Conservation (phyloP, 1,139 yeast genomes). For the Blastobotrys aristatus region DNA sequence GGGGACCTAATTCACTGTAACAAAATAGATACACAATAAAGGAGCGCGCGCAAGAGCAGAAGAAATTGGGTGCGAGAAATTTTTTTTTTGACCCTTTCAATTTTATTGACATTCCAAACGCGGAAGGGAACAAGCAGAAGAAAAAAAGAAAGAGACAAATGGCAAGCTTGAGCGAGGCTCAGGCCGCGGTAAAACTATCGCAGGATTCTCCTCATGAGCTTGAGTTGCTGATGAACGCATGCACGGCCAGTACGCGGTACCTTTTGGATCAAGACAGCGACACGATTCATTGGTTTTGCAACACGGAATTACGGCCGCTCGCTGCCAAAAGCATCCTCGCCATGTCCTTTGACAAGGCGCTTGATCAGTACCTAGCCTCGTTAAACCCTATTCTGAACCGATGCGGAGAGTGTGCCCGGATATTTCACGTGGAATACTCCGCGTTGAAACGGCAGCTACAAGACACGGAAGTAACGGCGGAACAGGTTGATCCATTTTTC, state of each 20-base stretch:
- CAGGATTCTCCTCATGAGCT: slow-evolving; percentile 8
- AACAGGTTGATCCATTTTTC: slow-evolving; percentile 8
- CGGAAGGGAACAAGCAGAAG: no score
- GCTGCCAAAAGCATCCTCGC: slow-evolving; percentile 8
- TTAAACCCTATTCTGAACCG: slow-evolving; percentile 6
- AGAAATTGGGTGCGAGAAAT: no score
- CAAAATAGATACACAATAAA: no score
- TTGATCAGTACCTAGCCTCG: slow-evolving; percentile 3
- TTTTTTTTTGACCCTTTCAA: no score
- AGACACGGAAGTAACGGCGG: background rate
- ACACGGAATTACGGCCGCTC: slow-evolving; percentile 2
- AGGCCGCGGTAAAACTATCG: slow-evolving; percentile 6
- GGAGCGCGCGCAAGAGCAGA: no score
- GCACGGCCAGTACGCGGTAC: slow-evolving; percentile 6
- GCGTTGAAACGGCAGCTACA: slow-evolving; percentile 1
- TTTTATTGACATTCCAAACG: no score
- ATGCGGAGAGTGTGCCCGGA: slow-evolving; percentile 13
- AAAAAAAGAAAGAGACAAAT: background rate
- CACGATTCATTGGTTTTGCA: slow-evolving; percentile 15
- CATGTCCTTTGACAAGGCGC: slow-evolving; percentile 8
- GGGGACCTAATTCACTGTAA: no score
- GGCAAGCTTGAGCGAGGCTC: slow-evolving; percentile 5
- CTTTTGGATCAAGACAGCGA: background rate
- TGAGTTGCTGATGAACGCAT: slow-evolving; percentile 1
- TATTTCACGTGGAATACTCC: slow-evolving; percentile 11